Evolutionary conservation across 768 basidiomycete species (phyloP), one percentile per base, ranked within the genome.

Genomic region (Rhodotorula sphaerocarpa): DNA sequence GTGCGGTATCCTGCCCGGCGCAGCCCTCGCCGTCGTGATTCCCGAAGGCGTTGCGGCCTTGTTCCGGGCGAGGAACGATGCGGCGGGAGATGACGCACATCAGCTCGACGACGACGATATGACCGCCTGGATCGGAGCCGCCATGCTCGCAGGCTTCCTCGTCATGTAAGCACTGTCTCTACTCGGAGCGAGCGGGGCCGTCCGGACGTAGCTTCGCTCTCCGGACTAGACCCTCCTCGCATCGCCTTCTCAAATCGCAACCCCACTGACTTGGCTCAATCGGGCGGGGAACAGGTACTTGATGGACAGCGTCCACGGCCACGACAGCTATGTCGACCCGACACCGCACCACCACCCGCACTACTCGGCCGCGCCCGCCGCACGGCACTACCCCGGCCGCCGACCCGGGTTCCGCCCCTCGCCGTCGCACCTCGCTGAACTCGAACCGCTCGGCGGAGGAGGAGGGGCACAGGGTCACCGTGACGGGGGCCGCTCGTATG

Each of bases 1-100:
- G 21, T n/a, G 42, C 30, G 21, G 23, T 30, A 28, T 39, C 41
- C 79, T 97, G 23, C 80, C 95, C 20, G 92, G 92, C 6, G 86
- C 92, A 4, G 90, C 89, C 0, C 76, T 96, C 66, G 88, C 88
- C 18, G 83, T 97, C 30, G 89, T 96, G 66, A 85, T 96, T 55
- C 92, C 93, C 42, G 92, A 95, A 87, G 91, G 75, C 74, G 86
- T 84, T 58, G 55, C 61, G 7, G 61, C 70, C 23, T 48, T 69
- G 5, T 63, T 71, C 28, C 69, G 65, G 14, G 66, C 72, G 18
- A 36, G 15, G 21, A 42, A n/a, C 28, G 34, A 23, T 25, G 27
- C 21, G 25, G 5, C 12, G 10, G 33, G 15, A n/a, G 30, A 27
- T 3, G 52, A 50, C 23, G 55, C 34, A 39, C 21, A 36, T 21